These are phyloP conservation scores for Tanozyma kutaoensis DNA, from an alignment of 805 yeast genomes.

Conservation along the genomic window DNA sequence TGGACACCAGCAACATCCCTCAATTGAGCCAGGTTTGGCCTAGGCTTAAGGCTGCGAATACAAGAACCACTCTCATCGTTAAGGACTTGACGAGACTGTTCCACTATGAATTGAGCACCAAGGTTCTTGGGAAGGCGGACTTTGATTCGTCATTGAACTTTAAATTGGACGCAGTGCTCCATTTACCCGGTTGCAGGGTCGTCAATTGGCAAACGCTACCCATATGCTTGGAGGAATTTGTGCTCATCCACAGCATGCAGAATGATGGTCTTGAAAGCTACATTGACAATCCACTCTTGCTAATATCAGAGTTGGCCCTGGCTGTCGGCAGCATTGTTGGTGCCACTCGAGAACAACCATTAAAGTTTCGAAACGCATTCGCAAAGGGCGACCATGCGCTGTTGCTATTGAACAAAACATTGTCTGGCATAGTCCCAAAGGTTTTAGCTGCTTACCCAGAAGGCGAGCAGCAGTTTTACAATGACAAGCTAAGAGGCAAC, in stretches of 20 bases:
- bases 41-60: too few relatives aligned
- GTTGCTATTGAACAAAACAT: constrained; percentile 29
- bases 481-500: constrained; percentile 27
- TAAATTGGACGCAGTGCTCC: constrained; percentile 7
- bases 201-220: constrained; percentile 33
- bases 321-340: constrained; percentile 32
- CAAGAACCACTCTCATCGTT: constrained; percentile 15
- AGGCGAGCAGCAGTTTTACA: constrained; percentile 24
- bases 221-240: constrained; percentile 18
- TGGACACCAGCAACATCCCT: neutral
- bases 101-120: constrained; percentile 15
- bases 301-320: constrained; percentile 34
- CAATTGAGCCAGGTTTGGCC: too few relatives aligned
- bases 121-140: constrained; percentile 3
- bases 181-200: constrained; percentile 27
- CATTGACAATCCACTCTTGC: constrained; percentile 27
- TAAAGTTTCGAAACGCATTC: constrained; percentile 40
- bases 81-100: constrained; percentile 22
- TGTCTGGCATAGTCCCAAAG: constrained; percentile 19
- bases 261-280: constrained; percentile 28
- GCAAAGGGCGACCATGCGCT: constrained; percentile 49
- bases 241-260: constrained; percentile 27
- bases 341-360: constrained; percentile 5
- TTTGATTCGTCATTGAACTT: constrained; percentile 4
- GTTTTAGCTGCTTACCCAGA: constrained; percentile 21